Evolutionary conservation across 345 rosid species (phyloP).

Genomic region (Tarenaya hassleriana): DNA sequence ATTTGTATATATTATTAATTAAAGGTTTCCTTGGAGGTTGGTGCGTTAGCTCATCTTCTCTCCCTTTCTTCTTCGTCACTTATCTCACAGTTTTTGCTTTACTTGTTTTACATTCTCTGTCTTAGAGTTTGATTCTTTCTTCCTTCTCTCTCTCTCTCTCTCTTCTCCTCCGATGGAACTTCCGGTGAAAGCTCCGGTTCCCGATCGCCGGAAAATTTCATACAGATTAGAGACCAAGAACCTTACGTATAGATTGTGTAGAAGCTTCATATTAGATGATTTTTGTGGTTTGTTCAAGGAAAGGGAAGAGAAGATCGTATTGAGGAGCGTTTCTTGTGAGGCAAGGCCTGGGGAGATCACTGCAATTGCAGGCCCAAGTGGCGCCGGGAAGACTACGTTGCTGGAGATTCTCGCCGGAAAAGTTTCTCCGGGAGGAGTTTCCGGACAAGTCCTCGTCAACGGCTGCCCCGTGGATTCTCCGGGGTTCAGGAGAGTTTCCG

Average conservation of each 20-base stretch:
- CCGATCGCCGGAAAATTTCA: conserved; percentile 32
- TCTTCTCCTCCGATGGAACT: conserved; percentile 46
- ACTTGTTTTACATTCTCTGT: conserved; percentile 21
- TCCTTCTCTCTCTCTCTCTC: conserved; percentile 15
- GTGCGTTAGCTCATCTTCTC: conserved; percentile 79
- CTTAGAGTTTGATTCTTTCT: conserved; percentile 18
- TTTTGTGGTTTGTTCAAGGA: conserved; percentile 24
- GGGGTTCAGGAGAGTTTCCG: conserved; percentile 55
- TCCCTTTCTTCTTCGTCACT: conserved; percentile 27
- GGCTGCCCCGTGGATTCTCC: conserved; percentile 45
- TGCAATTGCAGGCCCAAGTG: conserved; percentile 85
- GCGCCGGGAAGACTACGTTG: conserved; percentile 88
- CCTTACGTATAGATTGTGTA: conserved; percentile 48
- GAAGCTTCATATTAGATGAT: conserved; percentile 29
- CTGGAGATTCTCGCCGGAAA: conserved; percentile 82
- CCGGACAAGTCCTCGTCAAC: conserved; percentile 65
- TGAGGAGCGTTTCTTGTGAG: conserved; percentile 56
- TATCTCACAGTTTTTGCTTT: conserved; percentile 26
- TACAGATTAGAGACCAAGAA: conserved; percentile 53
- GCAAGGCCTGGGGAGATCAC: conserved; percentile 65
- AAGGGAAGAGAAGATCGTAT: conserved; percentile 34
- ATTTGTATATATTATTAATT: too few species aligned
- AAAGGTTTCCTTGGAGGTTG: conserved; percentile 41
- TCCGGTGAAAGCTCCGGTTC: conserved; percentile 44
- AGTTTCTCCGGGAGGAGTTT: conserved; percentile 32